Percentiles rank a stretch among this genome's conserved stretches.
phyloP scores from a whole-genome alignment of 1,139 yeast genomes.

The Sugiyamaella castrensis region DNA sequence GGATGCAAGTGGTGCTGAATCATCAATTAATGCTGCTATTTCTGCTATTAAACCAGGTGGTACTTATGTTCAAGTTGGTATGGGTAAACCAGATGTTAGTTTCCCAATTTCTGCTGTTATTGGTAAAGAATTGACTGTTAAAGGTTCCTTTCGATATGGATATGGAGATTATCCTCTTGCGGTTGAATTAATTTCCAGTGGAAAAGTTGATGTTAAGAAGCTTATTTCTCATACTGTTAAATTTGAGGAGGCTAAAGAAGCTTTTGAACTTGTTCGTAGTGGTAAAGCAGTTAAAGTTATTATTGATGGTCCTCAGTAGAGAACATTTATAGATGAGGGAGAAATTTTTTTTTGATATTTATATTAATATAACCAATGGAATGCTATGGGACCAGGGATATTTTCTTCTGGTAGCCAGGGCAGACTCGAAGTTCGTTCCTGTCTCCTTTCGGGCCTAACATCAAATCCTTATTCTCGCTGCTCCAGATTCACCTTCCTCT shows the following conservation, averaged over 20 bases:
- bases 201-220: slow-evolving; percentile 57
- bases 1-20: slow-evolving; percentile 66
- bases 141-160: slow-evolving; percentile 78
- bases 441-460: too few relatives aligned
- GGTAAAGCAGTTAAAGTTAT: slow-evolving; percentile 58
- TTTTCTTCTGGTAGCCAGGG: too few relatives aligned
- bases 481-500: too few relatives aligned
- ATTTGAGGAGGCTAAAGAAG: slow-evolving; percentile 72
- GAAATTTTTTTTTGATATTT: too few relatives aligned
- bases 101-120: slow-evolving; percentile 73
- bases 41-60: slow-evolving; percentile 58
- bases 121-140: slow-evolving; percentile 62
- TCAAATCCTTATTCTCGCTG: too few relatives aligned
- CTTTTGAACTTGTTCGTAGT: slow-evolving; percentile 61
- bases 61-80: slow-evolving; percentile 67
- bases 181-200: slow-evolving; percentile 59
- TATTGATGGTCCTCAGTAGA: slow-evolving; percentile 40
- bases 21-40: slow-evolving; percentile 62
- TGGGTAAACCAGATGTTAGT: slow-evolving; percentile 58
- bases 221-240: slow-evolving; percentile 73
- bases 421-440: too few relatives aligned
- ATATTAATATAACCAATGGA: too few relatives aligned
- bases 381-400: too few relatives aligned
- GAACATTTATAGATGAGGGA: neutral
- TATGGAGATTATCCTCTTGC: slow-evolving; percentile 71